Conservation (phyloP, 2,329 filamentous ascomycete genomes). For the Ascomycota sp. region DNA sequence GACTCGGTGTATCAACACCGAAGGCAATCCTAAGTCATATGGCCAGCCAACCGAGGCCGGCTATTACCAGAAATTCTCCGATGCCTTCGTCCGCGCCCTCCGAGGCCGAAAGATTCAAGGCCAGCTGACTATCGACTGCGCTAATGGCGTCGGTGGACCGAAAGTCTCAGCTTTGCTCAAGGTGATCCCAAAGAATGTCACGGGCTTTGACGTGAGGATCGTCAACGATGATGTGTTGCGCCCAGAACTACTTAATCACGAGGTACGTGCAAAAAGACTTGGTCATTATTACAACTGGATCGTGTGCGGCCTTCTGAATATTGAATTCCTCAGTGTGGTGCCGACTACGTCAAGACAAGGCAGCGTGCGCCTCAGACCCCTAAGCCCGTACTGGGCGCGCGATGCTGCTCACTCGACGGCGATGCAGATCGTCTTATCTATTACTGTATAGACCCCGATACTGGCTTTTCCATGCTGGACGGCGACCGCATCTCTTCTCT, state of each 20-base stretch:
- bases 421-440: slow-evolving; percentile 92
- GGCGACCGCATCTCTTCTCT: slow-evolving; percentile 93
- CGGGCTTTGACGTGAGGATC: slow-evolving; percentile 61
- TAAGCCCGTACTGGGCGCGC: slow-evolving; percentile 53
- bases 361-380: slow-evolving; percentile 74
- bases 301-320: too few species aligned
- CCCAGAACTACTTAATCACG: slow-evolving; percentile 72
- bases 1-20: slow-evolving; percentile 82
- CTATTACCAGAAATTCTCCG: slow-evolving; percentile 82
- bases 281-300: too few species aligned
- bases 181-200: slow-evolving; percentile 49
- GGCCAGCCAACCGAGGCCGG: slow-evolving; percentile 75
- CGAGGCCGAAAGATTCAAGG: slow-evolving; percentile 55
- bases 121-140: slow-evolving; percentile 71
- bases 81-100: slow-evolving; percentile 70
- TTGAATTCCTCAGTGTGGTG: slow-evolving; percentile 45
- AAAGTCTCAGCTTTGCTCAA: slow-evolving; percentile 79
- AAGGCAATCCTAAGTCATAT: slow-evolving; percentile 71
- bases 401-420: slow-evolving; percentile 82
- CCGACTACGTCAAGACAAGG: slow-evolving; percentile 93
- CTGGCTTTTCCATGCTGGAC: slow-evolving; percentile 78
- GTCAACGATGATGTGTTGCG: slow-evolving; percentile 87
- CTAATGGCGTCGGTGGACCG: slow-evolving; percentile 88
- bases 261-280: slow-evolving; percentile 30
- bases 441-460: slow-evolving; percentile 72